These are phyloP conservation scores for Luffa aegyptiaca DNA, from an alignment of 306 rosid genomes.

Conservation along the genomic window DNA sequence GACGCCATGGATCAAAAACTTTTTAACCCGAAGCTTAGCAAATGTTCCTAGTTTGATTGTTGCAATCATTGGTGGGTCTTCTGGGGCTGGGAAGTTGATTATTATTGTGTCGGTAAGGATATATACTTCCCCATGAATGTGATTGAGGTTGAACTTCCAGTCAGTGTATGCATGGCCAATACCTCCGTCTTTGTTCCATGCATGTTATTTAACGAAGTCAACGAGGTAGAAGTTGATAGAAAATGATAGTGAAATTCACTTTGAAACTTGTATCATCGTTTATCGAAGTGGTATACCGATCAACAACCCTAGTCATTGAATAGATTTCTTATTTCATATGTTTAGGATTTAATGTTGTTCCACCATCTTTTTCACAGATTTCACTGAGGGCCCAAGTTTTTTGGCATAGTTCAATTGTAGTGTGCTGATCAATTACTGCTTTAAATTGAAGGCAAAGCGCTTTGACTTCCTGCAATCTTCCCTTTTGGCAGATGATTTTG, in stretches of 20 bases:
- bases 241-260: not conserved
- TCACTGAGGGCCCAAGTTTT: not conserved
- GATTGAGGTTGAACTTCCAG: not conserved
- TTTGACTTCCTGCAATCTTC: not conserved
- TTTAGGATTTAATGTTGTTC: not conserved
- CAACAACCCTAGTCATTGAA: not conserved
- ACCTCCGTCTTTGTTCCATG: not conserved
- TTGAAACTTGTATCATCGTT: not conserved
- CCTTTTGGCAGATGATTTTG: slow-evolving; percentile 70
- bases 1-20: slow-evolving; percentile 71
- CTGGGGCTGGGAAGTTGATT: slow-evolving; percentile 90
- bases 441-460: not conserved
- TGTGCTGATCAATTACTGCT: not conserved
- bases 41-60: slow-evolving; percentile 89
- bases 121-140: slow-evolving; percentile 8
- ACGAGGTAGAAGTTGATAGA: not conserved
- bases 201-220: not conserved
- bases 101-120: slow-evolving; percentile 81
- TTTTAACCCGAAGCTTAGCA: slow-evolving; percentile 81
- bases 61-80: slow-evolving; percentile 77
- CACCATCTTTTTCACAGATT: not conserved
- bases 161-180: not conserved
- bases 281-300: not conserved
- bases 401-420: not conserved
- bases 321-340: not conserved